Evolutionary conservation across 768 basidiomycete genomes (phyloP).

Genomic region (Glaciozyma martinii): DNA sequence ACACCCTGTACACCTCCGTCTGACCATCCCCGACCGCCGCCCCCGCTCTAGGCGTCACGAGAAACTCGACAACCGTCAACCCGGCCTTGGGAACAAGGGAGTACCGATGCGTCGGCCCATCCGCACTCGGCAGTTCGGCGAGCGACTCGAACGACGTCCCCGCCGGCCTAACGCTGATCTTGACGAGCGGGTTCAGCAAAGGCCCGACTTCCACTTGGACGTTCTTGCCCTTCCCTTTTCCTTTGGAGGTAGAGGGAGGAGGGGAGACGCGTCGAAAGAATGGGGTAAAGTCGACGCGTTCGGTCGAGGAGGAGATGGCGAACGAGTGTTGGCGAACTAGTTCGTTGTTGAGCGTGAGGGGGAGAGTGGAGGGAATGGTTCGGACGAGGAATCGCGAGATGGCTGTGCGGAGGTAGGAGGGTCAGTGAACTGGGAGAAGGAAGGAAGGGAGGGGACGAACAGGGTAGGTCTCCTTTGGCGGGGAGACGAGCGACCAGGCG

Average conservation of each 20-base stretch:
- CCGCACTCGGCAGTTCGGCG: not conserved
- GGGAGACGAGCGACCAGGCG: slow-evolving; percentile 4
- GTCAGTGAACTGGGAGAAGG: not conserved
- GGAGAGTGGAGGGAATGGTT: not conserved
- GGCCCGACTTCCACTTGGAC: not conserved
- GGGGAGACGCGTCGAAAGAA: not conserved
- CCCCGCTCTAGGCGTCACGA: not conserved
- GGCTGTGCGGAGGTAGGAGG: not conserved
- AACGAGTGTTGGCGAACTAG: slow-evolving; percentile 20
- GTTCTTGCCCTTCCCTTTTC: slow-evolving; percentile 1
- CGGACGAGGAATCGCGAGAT: slow-evolving; percentile 8
- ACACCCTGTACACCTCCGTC: slow-evolving; percentile 22
- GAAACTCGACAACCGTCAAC: slow-evolving; percentile 19
- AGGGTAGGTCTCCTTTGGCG: not conserved
- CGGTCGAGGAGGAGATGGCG: slow-evolving; percentile 1
- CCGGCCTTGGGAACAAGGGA: slow-evolving; percentile 6
- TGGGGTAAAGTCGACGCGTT: slow-evolving; percentile 5
- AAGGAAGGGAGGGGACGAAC: not conserved
- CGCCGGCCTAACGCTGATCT: not conserved
- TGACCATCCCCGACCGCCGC: not conserved
- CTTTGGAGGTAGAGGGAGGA: no score
- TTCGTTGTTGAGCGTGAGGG: slow-evolving; percentile 9
- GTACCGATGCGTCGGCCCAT: not conserved
- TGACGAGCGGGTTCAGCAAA: not conserved
- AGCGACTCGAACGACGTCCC: not conserved